Evolutionary conservation across 805 yeast genomes (phyloP).

Genomic region (Candida yuanshanica): DNA sequence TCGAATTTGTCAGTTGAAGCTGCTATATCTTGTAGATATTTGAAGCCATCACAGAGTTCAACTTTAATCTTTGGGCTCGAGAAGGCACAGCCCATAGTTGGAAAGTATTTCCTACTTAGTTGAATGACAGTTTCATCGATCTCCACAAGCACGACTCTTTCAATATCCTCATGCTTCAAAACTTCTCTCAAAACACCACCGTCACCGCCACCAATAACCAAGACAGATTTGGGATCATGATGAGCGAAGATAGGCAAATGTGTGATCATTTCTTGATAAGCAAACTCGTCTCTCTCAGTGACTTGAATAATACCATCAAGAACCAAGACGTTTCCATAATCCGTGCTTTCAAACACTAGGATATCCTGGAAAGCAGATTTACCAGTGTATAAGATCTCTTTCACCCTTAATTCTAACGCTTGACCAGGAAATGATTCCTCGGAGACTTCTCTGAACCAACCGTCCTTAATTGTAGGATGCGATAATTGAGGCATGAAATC

Average conservation of each 20-base stretch:
- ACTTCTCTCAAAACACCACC: slow-evolving; percentile 92
- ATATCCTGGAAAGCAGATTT: slow-evolving; percentile 70
- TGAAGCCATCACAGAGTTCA: slow-evolving; percentile 76
- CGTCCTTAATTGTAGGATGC: slow-evolving; percentile 39
- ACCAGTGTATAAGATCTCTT: slow-evolving; percentile 58
- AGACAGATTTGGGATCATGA: slow-evolving; percentile 63
- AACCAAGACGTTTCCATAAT: slow-evolving; percentile 83
- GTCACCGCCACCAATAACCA: slow-evolving; percentile 94
- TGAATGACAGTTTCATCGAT: slow-evolving; percentile 82
- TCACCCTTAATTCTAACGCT: slow-evolving; percentile 61
- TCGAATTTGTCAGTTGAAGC: slow-evolving; percentile 51
- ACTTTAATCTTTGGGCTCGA: slow-evolving; percentile 62
- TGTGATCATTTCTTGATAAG: slow-evolving; percentile 88
- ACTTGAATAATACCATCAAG: slow-evolving; percentile 89
- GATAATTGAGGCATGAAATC: slow-evolving; percentile 12
- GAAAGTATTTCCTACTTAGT: slow-evolving; percentile 65
- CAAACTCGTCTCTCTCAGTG: slow-evolving; percentile 88
- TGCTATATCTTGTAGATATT: slow-evolving; percentile 47
- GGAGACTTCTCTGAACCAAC: slow-evolving; percentile 79
- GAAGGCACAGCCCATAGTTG: slow-evolving; percentile 65
- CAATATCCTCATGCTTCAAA: slow-evolving; percentile 63
- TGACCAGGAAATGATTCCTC: slow-evolving; percentile 83
- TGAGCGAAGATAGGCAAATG: slow-evolving; percentile 80
- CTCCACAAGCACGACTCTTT: slow-evolving; percentile 73
- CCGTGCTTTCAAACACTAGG: slow-evolving; percentile 66